Conservation (phyloP, 768 basidiomycete genomes). For the Lentinula aciculospora region DNA sequence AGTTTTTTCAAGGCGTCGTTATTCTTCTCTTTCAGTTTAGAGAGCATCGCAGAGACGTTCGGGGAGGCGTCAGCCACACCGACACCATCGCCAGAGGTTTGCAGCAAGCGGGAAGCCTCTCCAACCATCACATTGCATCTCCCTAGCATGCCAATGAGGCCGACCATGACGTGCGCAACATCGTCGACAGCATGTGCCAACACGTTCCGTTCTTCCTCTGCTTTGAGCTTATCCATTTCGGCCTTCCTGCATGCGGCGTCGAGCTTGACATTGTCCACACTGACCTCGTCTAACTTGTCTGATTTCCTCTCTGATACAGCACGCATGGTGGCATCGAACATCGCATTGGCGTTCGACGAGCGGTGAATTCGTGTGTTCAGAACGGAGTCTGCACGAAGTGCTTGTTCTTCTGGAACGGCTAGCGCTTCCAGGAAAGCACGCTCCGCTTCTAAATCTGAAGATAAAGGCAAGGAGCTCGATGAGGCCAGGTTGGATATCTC, state of each 20-base stretch:
- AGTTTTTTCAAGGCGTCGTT: constrained; percentile 64
- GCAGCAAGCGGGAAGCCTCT: constrained; percentile 42
- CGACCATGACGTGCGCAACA: constrained; percentile 64
- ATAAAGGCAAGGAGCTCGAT: constrained; percentile 30
- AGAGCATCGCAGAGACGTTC: constrained; percentile 47
- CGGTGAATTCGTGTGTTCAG: constrained; percentile 56
- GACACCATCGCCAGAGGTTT: constrained; percentile 17
- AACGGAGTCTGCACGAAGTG: constrained; percentile 50
- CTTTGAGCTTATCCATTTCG: constrained; percentile 65
- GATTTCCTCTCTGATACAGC: constrained; percentile 76
- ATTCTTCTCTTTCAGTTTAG: constrained; percentile 56
- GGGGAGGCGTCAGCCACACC: constrained; percentile 35
- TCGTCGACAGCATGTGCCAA: constrained; percentile 55
- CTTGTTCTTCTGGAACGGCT: constrained; percentile 66
- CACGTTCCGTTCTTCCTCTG: constrained; percentile 59
- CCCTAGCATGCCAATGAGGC: constrained; percentile 76
- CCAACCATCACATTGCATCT: constrained; percentile 70
- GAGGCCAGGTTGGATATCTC: constrained; percentile 43
- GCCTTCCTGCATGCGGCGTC: constrained; percentile 61
- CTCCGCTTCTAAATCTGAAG: constrained; percentile 67
- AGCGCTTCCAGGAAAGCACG: constrained; percentile 62
- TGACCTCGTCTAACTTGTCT: constrained; percentile 70
- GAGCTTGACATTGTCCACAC: constrained; percentile 63
- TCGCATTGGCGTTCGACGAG: constrained; percentile 67
- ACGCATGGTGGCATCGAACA: constrained; percentile 85